Evolutionary conservation across 257 asterid species (phyloP).

Genomic region (Ophiorrhiza pumila): DNA sequence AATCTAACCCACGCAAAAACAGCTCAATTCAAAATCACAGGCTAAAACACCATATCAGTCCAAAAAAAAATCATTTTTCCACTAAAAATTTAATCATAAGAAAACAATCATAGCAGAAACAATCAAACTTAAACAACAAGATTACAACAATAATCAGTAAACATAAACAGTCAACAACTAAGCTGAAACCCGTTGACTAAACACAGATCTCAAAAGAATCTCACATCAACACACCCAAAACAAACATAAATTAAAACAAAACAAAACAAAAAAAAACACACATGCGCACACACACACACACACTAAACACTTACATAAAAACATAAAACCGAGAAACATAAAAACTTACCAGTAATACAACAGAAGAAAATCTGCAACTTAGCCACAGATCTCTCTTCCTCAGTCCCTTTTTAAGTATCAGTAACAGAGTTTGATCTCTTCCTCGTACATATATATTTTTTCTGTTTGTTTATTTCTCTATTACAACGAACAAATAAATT

Average conservation of each 20-base stretch:
- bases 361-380: background rate
- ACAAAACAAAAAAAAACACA: background rate
- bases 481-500: background rate
- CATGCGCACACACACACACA: background rate
- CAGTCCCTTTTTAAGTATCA: background rate
- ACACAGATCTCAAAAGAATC: background rate
- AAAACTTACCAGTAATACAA: slow-evolving; percentile 17
- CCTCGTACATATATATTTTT: no score
- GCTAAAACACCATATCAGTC: no score
- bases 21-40: background rate
- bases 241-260: background rate
- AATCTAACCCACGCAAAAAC: background rate
- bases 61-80: background rate
- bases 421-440: background rate
- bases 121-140: background rate
- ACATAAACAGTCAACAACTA: slow-evolving; percentile 1
- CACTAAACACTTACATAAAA: background rate
- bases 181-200: slow-evolving; percentile 6
- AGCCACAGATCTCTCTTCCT: background rate
- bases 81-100: background rate
- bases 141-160: background rate
- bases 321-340: no score
- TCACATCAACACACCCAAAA: background rate
- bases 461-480: background rate
- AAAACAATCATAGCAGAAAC: background rate